Evolutionary conservation across 768 basidiomycete genomes (phyloP), one percentile per base, ranked within the genome.

Genomic region (Piloderma croceum): DNA sequence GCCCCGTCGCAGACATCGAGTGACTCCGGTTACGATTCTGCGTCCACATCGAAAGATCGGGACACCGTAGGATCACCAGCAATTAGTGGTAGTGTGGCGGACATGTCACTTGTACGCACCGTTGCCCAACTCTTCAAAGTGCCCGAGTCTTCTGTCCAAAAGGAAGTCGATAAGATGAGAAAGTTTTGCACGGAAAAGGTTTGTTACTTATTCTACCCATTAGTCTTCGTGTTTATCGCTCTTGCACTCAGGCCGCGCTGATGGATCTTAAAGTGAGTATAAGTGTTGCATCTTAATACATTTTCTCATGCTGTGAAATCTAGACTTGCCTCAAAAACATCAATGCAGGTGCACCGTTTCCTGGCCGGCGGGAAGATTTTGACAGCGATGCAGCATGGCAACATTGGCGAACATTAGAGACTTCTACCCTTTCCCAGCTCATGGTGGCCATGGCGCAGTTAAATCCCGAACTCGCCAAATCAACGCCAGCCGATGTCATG

Each of bases 311-410:
- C 24, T 23, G 29, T 31, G 41, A 41, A 19, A 18, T 54, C 4
- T 53, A 92, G 87, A 87, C 85, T 24, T 92, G 87, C 56, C 67
- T 97, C 39, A 94, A 94, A 67, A 88, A 90, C 48, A 85, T 97
- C 55, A 88, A 84, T 39, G 82, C 85, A 11, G 85, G 89, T 19
- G 71, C 74, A 10, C 65, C 84, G 1, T 93, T 93, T 56, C 91
- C 92, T 1, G 90, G 87, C 15, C 76, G 83, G 37, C 73, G 85
- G 48, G 83, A 89, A 46, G 92, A 98, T 58, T 98, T 97, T 54
- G 76, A 80, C 24, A 81, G 61, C 39, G 86, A 90, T 5, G 76
- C 78, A 2, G 88, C 87, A 0, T 98, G 86, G 79, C 74, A 79
- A 23, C 73, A 85, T 24, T 97, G 91, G 89, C 75, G 78, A 36